Percentiles rank a stretch among this genome's conserved stretches.
Conservation (phyloP, 73 alveolate genomes). For the Symbiodinium pilosum region DNA sequence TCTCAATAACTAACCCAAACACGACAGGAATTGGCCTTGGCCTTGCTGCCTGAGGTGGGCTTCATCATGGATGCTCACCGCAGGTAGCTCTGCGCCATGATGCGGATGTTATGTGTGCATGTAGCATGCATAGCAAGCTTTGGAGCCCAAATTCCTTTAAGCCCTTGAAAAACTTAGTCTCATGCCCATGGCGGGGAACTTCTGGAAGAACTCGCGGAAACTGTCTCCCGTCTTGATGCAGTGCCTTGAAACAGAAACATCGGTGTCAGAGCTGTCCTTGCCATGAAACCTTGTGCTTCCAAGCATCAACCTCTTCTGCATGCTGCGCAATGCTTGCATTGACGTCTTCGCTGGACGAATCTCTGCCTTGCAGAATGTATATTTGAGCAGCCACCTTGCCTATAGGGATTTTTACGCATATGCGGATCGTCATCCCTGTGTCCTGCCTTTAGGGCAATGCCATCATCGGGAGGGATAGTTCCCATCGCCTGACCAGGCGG, state of each 20-base stretch:
- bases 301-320: neutral
- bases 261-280: neutral
- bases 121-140: no score
- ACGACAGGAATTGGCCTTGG: no score
- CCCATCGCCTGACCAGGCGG: neutral
- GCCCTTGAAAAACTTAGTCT: neutral
- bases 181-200: conserved; percentile 7
- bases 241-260: neutral
- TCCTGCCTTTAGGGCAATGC: neutral
- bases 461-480: neutral
- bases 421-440: no score
- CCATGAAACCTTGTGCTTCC: neutral
- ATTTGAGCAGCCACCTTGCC: no score
- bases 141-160: no score
- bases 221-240: neutral
- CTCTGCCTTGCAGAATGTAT: conserved; percentile 3
- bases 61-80: no score
- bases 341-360: neutral
- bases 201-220: neutral
- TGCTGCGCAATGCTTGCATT: neutral
- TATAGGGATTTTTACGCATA: no score
- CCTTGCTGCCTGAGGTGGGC: no score
- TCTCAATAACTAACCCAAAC: no score
- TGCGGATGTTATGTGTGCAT: no score
- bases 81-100: no score